Evolutionary conservation across 1,139 yeast species (phyloP).

Genomic region (Hyphopichia fennica): DNA sequence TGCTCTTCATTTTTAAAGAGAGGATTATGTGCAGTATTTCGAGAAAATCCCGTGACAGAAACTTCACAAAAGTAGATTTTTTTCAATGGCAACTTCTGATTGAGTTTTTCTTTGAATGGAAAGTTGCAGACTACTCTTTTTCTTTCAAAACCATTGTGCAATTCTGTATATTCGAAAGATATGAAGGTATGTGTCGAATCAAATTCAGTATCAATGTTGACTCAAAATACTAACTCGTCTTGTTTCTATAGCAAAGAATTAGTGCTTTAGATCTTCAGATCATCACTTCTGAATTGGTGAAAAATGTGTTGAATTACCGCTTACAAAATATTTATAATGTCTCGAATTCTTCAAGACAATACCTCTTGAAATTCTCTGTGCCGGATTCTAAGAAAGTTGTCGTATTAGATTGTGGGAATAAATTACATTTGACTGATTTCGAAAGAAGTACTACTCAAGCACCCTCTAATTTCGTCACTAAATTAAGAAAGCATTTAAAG

Average conservation of each 20-base stretch:
- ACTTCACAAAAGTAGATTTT: background rate
- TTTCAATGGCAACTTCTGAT: background rate
- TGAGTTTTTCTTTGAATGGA: background rate
- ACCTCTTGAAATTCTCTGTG: conserved; percentile 73
- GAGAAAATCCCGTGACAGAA: background rate
- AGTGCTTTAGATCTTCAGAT: conserved; percentile 81
- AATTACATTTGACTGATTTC: conserved; percentile 75
- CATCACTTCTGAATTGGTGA: conserved; percentile 63
- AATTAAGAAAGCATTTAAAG: conserved; percentile 82
- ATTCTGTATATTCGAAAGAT: background rate
- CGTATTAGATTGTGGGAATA: conserved; percentile 84
- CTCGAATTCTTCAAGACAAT: conserved; percentile 70
- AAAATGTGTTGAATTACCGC: conserved; percentile 60
- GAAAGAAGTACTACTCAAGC: conserved; percentile 77
- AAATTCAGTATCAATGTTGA: background rate
- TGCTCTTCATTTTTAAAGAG: background rate
- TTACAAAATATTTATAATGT: conserved; percentile 85
- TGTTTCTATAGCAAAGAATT: conserved; percentile 65
- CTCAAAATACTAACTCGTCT: too few relatives aligned
- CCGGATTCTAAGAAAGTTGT: conserved; percentile 80
- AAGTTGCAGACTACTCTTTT: background rate
- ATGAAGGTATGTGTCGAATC: conserved; percentile 2
- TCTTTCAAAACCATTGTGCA: too few relatives aligned
- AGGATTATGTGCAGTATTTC: background rate
- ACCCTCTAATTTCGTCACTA: conserved; percentile 84